Evolutionary conservation across 2,329 filamentous ascomycete species (phyloP), one percentile per base, ranked within the genome.

Genomic region (Phialemoniopsis sp.): DNA sequence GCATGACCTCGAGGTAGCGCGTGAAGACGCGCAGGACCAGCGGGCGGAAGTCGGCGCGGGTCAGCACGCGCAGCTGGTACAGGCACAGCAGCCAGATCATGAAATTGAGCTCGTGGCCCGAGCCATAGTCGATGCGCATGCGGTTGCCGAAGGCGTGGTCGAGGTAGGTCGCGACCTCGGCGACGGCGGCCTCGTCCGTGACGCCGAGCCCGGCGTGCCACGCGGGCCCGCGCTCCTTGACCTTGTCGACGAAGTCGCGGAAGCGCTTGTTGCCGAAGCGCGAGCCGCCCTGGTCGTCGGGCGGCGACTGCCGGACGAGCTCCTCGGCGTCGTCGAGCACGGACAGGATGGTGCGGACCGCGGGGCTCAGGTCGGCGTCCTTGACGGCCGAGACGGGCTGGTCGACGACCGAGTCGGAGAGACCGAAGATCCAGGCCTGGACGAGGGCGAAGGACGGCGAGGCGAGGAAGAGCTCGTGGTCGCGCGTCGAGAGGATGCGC

Each of bases 31-130:
- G 70, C 34, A 97, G 77, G 2, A 89, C 80, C 17, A 97, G 60
- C 4, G 82, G 67, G 26, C 78, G 78, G 62, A 95, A 94, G 50
- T 90, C 85, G 10, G 71, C 52, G 5, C 62, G 59, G 1, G 74
- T 66, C 29, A 97, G 59, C 15, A 88, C 62, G 10, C 72, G 69
- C 13, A 96, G 73, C 55, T 91, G 86, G 59, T 93, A 88, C 1
- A 98, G 80, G 56, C 89, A 95, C n/a, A 98, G 77, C 29, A 97
- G 76, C 90, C 91, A 98, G 57, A 95, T 85, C 61, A 91, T 74
- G 65, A 98, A 97, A 69, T 98, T 97, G 46, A 98, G 77, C 66
- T 98, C 93, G 62, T 98, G 93, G 3, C 93, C 93, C 1, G 89
- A 96, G 37, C 93, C 93, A 60, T 98, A 98, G 67, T 98, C 93